These are phyloP conservation scores for Neospora caninum DNA, from an alignment of 169 alveolate genomes.

Conservation along the genomic window DNA sequence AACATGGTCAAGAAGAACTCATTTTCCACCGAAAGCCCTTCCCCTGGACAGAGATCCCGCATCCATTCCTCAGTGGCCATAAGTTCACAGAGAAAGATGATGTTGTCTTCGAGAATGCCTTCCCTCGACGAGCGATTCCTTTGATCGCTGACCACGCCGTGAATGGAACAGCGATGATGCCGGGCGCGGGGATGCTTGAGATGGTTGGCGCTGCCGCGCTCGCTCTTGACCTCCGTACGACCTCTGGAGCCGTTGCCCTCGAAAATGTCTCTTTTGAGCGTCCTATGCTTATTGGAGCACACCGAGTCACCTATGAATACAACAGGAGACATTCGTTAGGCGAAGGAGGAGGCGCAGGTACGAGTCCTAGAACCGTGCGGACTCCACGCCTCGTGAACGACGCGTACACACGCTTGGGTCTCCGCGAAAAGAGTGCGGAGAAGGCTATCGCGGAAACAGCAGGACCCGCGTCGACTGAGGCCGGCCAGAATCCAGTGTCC, in stretches of 20 bases:
- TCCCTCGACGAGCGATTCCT: constrained; percentile 72
- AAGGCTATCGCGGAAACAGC: neutral
- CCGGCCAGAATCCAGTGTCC: neutral
- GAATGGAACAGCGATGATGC: constrained; percentile 75
- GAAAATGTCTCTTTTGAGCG: constrained; percentile 70
- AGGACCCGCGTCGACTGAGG: neutral
- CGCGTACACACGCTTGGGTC: constrained; percentile 41
- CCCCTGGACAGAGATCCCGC: constrained; percentile 79
- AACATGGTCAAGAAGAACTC: constrained; percentile 58
- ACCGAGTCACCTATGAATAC: constrained; percentile 68
- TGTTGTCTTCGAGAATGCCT: constrained; percentile 58
- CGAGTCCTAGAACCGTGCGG: constrained; percentile 66
- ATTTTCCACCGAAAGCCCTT: constrained; percentile 70
- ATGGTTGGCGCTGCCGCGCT: constrained; percentile 76
- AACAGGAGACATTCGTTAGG: constrained; percentile 28
- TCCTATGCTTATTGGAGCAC: constrained; percentile 70
- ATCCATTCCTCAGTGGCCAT: constrained; percentile 74
- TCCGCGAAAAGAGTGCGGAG: neutral
- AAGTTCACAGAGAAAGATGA: constrained; percentile 57
- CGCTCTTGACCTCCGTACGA: constrained; percentile 58
- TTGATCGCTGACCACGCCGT: constrained; percentile 79
- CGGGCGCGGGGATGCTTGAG: constrained; percentile 79
- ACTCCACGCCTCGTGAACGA: constrained; percentile 66
- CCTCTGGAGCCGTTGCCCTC: constrained; percentile 62
- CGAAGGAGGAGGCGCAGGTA: constrained; percentile 20